Evolutionary conservation across 140 eudicot genomes (phyloP), one percentile per base, ranked within the genome.

Genomic region (Erigeron philadelphicus): DNA sequence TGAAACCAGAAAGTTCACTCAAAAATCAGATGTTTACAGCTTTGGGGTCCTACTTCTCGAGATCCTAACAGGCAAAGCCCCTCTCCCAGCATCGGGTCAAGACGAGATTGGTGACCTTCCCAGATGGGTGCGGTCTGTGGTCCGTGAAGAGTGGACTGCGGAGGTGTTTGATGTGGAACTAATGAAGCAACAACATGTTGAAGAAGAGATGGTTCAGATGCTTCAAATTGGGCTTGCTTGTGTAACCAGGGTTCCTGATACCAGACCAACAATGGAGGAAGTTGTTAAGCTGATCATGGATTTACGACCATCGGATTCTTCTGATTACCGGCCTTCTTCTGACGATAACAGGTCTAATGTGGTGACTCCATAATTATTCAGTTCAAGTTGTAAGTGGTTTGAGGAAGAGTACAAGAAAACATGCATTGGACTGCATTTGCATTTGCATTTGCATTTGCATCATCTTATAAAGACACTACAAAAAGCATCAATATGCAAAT

Each of bases 121-220:
- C 16, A 70, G 96, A 45, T 89, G 96, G 96, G 96, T 89, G 3
- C 83, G 87, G 71, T 86, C 96, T 3, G 96, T 89, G 11, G 96
- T 89, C 8, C 71, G 95, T 41, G 96, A 89, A 75, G 96, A 89
- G 42, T 89, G 96, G 96, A 89, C 96, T 2, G 90, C 95, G 0
- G 96, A 89, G 63, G 96, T 89, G 4, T 89, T 89, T 60, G 96
- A 89, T 56, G 79, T 61, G 61, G 95, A 86, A 64, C 78, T 89
- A 5, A 76, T 79, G 86, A 86, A 73, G 81, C 72, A 73, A 64
- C 85, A 68, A 47, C 79, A 84, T 67, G 76, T 77, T 3, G 95
- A 89, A 74, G 96, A 89, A 54, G 96, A 89, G 79, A 76, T 89
- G 86, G 96, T 89, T 50, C 95, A 89, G 57, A 84, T 89, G 96